A percentile compares a stretch with the other conserved stretches of the same genome.
Evolutionary conservation across 441 rosid genomes (phyloP).

Genomic region (Aleurites moluccanus): DNA sequence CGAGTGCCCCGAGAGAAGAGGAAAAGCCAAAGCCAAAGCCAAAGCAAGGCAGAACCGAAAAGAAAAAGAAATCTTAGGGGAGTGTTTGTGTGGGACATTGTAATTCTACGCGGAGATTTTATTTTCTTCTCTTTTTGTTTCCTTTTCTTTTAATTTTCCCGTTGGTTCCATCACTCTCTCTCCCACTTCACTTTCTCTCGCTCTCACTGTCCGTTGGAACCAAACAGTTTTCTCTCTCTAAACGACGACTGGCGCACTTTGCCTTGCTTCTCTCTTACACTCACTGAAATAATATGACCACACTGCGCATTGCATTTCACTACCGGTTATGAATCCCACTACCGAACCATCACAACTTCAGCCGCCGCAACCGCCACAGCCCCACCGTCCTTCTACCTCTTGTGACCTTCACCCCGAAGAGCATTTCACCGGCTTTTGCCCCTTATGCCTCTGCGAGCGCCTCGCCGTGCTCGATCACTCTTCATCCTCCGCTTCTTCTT

Average conservation of each 20-base stretch:
- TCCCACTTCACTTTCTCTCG: conserved; percentile 21
- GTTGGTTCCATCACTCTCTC: conserved; percentile 21
- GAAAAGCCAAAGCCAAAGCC: no score
- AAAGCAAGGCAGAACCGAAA: not conserved
- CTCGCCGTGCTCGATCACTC: conserved; percentile 74
- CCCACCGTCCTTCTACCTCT: conserved; percentile 86
- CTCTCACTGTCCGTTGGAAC: conserved; percentile 60
- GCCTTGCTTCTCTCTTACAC: conserved; percentile 15
- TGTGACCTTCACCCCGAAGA: conserved; percentile 94
- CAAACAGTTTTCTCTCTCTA: conserved; percentile 31
- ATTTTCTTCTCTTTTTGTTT: not conserved
- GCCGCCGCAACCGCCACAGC: conserved; percentile 84
- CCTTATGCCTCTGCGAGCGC: conserved; percentile 98
- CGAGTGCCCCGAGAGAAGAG: conserved; percentile 28
- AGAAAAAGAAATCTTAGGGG: not conserved
- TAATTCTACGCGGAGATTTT: conserved; percentile 25
- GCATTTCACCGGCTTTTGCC: conserved; percentile 88
- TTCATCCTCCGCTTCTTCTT: conserved; percentile 39
- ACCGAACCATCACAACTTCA: conserved; percentile 71
- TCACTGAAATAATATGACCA: conserved; percentile 48
- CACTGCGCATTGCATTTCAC: conserved; percentile 37
- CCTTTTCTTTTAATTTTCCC: conserved; percentile 23
- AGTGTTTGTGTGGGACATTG: conserved; percentile 21
- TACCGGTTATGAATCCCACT: conserved; percentile 82
- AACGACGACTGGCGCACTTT: not conserved